Conservation (phyloP, 768 basidiomycete species). For the Xerocomus spinulosus region DNA sequence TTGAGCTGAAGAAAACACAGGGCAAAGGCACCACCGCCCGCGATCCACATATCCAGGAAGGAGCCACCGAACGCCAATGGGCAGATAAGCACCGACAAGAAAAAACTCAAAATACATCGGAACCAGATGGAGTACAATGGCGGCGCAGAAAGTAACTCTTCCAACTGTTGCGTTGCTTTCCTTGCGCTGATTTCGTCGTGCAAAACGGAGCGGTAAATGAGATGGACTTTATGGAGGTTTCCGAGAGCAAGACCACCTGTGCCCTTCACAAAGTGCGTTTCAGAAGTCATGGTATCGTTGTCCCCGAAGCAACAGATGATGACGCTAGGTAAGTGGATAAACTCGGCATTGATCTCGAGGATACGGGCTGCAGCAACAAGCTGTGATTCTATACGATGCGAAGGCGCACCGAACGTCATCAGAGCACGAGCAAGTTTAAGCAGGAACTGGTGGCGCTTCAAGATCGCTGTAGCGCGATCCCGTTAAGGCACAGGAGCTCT, state of each 20-base stretch:
- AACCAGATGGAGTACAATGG: slow-evolving; percentile 60
- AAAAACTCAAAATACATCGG: slow-evolving; percentile 66
- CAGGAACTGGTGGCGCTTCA: slow-evolving; percentile 80
- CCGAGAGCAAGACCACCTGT: slow-evolving; percentile 76
- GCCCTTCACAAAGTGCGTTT: slow-evolving; percentile 86
- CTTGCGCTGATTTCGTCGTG: slow-evolving; percentile 90
- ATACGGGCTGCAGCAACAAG: slow-evolving; percentile 84
- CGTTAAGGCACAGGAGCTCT: slow-evolving; percentile 1
- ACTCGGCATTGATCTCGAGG: slow-evolving; percentile 87
- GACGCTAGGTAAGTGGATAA: slow-evolving; percentile 77
- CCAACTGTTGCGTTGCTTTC: slow-evolving; percentile 60
- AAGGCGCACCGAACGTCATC: slow-evolving; percentile 90
- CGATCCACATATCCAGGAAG: slow-evolving; percentile 81
- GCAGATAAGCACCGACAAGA: slow-evolving; percentile 72
- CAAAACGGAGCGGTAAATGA: slow-evolving; percentile 80
- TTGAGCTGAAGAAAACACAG: slow-evolving; percentile 68
- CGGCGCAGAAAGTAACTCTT: slow-evolving; percentile 55
- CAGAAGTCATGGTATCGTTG: slow-evolving; percentile 81
- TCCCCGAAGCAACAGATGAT: slow-evolving; percentile 90
- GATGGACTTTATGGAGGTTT: slow-evolving; percentile 77
- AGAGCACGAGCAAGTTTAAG: slow-evolving; percentile 80
- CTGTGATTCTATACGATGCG: slow-evolving; percentile 91
- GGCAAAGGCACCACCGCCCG: slow-evolving; percentile 63
- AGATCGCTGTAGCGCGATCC: slow-evolving; percentile 49
- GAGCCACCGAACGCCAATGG: slow-evolving; percentile 83